phyloP scores from a whole-genome alignment of 1,139 yeast genomes.

The Geotrichum phurueaensis region DNA sequence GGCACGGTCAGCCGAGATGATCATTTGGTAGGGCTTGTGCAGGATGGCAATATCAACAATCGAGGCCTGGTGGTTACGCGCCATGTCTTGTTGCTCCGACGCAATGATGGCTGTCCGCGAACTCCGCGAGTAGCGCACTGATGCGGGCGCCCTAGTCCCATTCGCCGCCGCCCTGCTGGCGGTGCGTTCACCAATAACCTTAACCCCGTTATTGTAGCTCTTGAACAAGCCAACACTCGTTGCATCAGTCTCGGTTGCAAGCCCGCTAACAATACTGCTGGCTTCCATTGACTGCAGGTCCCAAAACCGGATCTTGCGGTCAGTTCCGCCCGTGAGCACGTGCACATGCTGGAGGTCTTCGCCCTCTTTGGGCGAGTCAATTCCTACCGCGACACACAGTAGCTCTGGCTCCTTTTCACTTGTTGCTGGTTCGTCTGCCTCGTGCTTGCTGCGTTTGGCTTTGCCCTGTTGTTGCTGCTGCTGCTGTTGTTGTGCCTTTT shows the following conservation, averaged over 20 bases:
- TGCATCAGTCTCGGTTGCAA: conserved; percentile 23
- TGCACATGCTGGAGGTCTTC: conserved; percentile 16
- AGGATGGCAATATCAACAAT: conserved; percentile 47
- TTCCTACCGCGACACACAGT: conserved; percentile 28
- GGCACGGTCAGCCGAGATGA: conserved; percentile 56
- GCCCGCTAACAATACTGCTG: conserved; percentile 39
- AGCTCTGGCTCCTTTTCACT: conserved; percentile 16
- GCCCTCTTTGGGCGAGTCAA: conserved; percentile 21
- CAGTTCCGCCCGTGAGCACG: conserved; percentile 38
- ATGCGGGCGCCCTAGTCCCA: conserved; percentile 1
- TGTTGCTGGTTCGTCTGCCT: background rate
- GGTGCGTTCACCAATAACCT: conserved; percentile 16
- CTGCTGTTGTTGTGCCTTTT: background rate
- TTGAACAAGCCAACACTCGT: conserved; percentile 15
- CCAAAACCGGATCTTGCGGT: conserved; percentile 45
- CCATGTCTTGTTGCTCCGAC: conserved; percentile 36
- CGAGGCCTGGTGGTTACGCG: conserved; percentile 44
- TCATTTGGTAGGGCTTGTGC: conserved; percentile 51
- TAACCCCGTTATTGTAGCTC: conserved; percentile 16
- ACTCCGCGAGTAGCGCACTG: conserved; percentile 26
- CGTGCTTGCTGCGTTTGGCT: background rate
- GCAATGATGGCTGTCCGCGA: conserved; percentile 35
- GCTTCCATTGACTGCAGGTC: conserved; percentile 39
- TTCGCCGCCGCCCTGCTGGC: background rate
- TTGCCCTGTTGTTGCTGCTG: conserved; percentile 7